Conservation (phyloP, 139 green algal species). For the Chlorella vulgaris region DNA sequence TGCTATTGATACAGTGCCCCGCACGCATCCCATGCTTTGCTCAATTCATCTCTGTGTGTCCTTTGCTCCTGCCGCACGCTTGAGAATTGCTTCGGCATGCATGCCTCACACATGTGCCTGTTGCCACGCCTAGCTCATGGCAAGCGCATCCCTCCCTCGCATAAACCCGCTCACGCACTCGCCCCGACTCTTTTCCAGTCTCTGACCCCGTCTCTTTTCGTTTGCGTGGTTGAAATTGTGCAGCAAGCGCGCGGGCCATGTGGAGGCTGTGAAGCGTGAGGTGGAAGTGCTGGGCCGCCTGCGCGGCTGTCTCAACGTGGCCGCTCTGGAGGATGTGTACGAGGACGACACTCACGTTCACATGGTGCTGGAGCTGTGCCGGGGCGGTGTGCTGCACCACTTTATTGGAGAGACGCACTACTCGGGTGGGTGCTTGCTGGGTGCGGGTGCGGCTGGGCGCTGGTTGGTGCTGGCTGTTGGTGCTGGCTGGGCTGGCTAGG, state of each 20-base stretch:
- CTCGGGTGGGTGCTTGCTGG: constrained; percentile 54
- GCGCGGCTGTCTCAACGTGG: constrained; percentile 68
- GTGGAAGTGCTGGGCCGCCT: constrained; percentile 69
- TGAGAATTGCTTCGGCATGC: too few species aligned
- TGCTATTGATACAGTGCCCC: not conserved
- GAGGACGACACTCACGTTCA: constrained; percentile 83
- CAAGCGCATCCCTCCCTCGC: too few species aligned
- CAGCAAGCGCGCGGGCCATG: constrained; percentile 71
- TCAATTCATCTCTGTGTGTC: too few species aligned
- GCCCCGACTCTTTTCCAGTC: too few species aligned
- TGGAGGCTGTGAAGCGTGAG: constrained; percentile 79
- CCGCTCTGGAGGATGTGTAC: constrained; percentile 51
- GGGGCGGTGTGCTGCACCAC: constrained; percentile 83
- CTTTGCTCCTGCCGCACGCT: too few species aligned
- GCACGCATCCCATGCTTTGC: not conserved
- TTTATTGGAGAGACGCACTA: constrained; percentile 72
- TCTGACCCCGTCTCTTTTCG: too few species aligned
- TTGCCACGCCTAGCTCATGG: too few species aligned
- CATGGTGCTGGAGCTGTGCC: constrained; percentile 90
- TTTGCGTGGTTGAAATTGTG: too few species aligned
- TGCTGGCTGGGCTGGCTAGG: not conserved
- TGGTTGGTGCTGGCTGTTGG: not conserved
- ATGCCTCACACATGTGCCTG: too few species aligned
- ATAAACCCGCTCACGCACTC: too few species aligned
- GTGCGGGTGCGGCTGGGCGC: not conserved